Conservation (phyloP, 2,329 filamentous ascomycete species). For the Gremmenia infestans region DNA sequence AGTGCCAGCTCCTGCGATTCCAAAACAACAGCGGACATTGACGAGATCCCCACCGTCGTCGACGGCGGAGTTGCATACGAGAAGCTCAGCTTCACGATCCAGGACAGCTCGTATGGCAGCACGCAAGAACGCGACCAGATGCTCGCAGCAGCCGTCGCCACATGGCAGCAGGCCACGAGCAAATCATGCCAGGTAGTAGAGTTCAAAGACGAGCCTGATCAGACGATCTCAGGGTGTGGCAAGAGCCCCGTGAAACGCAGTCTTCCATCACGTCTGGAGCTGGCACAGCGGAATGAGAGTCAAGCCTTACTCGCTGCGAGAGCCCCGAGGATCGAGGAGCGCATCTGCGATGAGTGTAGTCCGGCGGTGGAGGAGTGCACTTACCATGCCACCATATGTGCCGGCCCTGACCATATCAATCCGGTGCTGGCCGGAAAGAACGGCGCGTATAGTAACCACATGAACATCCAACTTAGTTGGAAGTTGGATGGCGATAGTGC, state of each 20-base stretch:
- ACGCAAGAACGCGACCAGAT: background rate
- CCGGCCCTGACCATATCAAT: background rate
- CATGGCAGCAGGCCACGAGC: background rate
- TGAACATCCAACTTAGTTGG: background rate
- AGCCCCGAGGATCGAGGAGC: background rate
- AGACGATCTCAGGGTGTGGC: background rate
- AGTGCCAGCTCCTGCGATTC: background rate
- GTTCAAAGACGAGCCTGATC: background rate
- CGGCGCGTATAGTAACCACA: background rate
- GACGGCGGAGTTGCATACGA: background rate
- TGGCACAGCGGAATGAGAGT: background rate
- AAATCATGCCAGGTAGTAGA: background rate
- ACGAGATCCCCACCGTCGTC: background rate
- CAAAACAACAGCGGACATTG: background rate
- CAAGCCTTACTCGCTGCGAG: background rate
- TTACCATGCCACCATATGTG: background rate
- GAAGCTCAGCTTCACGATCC: background rate
- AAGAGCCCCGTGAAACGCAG: background rate
- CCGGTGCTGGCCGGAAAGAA: background rate
- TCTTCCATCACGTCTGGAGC: background rate
- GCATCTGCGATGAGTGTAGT: background rate
- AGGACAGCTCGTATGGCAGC: background rate
- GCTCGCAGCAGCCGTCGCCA: background rate
- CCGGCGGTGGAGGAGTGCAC: background rate
- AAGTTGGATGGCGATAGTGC: background rate